Conservation (phyloP, 1,284 basidiomycete genomes). For the Leccinum pallidistipes region DNA sequence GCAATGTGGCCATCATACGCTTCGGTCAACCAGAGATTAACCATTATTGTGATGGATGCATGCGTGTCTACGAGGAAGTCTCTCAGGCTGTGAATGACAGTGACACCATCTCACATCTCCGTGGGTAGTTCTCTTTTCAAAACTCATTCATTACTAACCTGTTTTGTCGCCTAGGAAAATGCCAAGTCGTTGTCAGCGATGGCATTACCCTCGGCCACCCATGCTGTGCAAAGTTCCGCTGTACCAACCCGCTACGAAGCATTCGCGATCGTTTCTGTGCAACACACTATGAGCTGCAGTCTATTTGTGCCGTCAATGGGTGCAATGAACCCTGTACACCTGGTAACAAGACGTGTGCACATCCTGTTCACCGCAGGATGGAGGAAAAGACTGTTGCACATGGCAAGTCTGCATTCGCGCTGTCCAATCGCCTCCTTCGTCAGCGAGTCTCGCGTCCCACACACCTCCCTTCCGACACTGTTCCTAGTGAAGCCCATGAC, state of each 20-base stretch:
- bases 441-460: too few species aligned
- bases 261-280: slow-evolving; percentile 26
- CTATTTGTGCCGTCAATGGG: neutral
- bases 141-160: neutral
- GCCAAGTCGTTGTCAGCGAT: neutral
- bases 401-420: too few species aligned
- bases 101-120: neutral
- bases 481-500: too few species aligned
- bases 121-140: neutral
- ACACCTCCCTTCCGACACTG: too few species aligned
- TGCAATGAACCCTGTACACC: neutral
- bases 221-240: slow-evolving; percentile 16
- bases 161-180: too few species aligned
- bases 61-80: neutral
- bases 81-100: too few species aligned
- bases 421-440: too few species aligned
- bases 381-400: too few species aligned
- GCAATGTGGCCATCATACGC: too few species aligned
- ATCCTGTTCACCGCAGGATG: neutral
- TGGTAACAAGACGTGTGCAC: neutral
- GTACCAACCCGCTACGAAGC: slow-evolving; percentile 18
- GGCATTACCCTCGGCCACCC: neutral
- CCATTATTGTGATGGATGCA: neutral
- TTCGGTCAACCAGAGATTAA: neutral
- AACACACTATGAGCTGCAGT: neutral